These are phyloP conservation scores for Colletotrichum cereale DNA, from an alignment of 2,329 filamentous ascomycete genomes.

Conservation along the genomic window DNA sequence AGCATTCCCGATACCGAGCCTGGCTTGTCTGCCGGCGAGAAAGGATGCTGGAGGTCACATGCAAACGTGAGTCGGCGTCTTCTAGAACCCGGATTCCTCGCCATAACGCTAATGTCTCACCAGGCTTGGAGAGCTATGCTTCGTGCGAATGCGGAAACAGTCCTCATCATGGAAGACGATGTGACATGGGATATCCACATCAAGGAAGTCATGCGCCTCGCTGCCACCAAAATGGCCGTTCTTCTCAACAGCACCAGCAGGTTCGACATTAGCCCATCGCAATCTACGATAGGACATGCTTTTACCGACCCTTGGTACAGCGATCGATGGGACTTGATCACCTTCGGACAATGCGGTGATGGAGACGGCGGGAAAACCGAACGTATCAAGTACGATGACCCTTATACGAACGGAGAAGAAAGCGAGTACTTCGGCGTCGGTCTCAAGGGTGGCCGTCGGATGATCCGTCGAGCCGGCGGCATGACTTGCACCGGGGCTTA, in stretches of 20 bases:
- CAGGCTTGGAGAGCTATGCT: conserved; percentile 47
- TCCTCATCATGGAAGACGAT: conserved; percentile 48
- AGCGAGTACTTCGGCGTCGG: conserved; percentile 40
- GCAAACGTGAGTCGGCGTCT: conserved; percentile 44
- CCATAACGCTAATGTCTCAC: background rate
- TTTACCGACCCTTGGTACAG: conserved; percentile 43
- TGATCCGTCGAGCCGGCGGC: conserved; percentile 43
- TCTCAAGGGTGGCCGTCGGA: conserved; percentile 43
- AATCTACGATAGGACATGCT: background rate
- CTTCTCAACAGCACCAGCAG: conserved; percentile 18
- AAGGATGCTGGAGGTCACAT: conserved; percentile 47
- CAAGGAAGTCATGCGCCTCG: conserved; percentile 43
- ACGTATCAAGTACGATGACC: conserved; percentile 19
- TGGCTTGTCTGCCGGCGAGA: conserved; percentile 42
- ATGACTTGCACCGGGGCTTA: conserved; percentile 47
- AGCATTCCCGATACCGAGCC: conserved; percentile 36
- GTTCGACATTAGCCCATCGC: conserved; percentile 8
- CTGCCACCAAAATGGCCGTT: conserved; percentile 16
- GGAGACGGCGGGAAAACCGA: conserved; percentile 28
- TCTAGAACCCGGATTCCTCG: background rate
- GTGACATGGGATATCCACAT: conserved; percentile 47
- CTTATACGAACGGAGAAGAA: conserved; percentile 14
- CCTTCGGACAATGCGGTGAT: conserved; percentile 45
- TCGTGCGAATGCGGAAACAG: conserved; percentile 40
- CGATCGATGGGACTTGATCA: conserved; percentile 44